Conservation (phyloP, 192 early-diverging fungal species). For the Rhizophagus sp. region DNA sequence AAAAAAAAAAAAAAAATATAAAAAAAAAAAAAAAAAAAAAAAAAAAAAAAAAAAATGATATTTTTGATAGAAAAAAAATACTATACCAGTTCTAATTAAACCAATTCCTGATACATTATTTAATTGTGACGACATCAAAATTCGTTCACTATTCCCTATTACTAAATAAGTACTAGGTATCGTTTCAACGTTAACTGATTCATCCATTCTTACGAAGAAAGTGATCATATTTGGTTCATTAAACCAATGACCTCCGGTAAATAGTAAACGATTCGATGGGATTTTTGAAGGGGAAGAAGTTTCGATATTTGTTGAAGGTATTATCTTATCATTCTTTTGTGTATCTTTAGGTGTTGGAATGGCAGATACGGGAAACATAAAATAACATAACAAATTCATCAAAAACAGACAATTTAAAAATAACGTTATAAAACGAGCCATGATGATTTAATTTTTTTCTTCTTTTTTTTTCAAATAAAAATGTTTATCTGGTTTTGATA, state of each 20-base stretch:
- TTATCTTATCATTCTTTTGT: neutral
- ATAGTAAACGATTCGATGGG: neutral
- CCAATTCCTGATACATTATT: neutral
- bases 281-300: neutral
- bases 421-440: neutral
- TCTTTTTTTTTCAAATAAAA: neutral
- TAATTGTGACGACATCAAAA: neutral
- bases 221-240: neutral
- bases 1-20: no score
- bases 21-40: no score
- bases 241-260: conserved; percentile 22
- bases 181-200: neutral
- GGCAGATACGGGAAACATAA: neutral
- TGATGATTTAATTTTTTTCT: neutral
- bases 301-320: neutral
- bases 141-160: neutral
- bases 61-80: no score
- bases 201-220: conserved; percentile 8
- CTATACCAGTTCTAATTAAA: conserved; percentile 1
- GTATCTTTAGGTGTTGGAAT: neutral
- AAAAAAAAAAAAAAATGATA: no score
- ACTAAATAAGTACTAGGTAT: neutral
- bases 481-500: no score
- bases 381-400: neutral
- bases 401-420: neutral